Base-by-base conservation (phyloP, 2,329 filamentous ascomycete genomes). In the Microdochium nivale region DNA sequence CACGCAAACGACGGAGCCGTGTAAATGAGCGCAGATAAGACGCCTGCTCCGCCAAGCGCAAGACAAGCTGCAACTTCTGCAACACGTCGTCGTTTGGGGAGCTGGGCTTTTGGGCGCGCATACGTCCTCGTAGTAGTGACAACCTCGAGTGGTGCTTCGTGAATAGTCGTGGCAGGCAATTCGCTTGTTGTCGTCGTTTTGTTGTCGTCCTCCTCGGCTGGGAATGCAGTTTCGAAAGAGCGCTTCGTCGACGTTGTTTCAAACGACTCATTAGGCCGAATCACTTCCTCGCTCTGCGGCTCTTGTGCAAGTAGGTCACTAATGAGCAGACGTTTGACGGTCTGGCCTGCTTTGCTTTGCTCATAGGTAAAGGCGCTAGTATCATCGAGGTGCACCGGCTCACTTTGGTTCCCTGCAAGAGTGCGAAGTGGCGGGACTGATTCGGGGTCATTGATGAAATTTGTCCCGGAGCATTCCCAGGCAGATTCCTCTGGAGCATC, bases 371-470 rank as follows among this genome's bases (percentile, higher is more conserved):
- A 65, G 10, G 64, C 64, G 53, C 62, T 65, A 5, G 64, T 63
- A 62, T 65, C 65, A 23, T 66, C 64, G n/a, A 62, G 43, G 21
- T 65, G 62, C 2, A 54, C 56, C 33, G 53, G 59, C 16, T 55
- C 53, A 13, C 37, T 44, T 14, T 54, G 53, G 7, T 37, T 57
- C 25, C 25, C 46, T 48, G 25, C 53, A 16, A 30, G n/a, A 23
- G 10, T 49, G 44, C 32, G 55, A 43, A 47, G 56, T 53, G 27
- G 55, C 51, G 23, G 24, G 48, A 50, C 27, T 32, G 27, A 44
- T 5, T 47, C 51, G 23, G 61, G 61, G 14, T 60, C 56, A 27
- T 66, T 62, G 11, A 70, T 59, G 48, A 72, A 70, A 19, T 59
- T 58, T 3, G 62, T 59, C 13, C 67, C 67, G 13, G 67, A 65